phyloP scores from a whole-genome alignment of 768 basidiomycete species.

The Paxillus rubicundulus region DNA sequence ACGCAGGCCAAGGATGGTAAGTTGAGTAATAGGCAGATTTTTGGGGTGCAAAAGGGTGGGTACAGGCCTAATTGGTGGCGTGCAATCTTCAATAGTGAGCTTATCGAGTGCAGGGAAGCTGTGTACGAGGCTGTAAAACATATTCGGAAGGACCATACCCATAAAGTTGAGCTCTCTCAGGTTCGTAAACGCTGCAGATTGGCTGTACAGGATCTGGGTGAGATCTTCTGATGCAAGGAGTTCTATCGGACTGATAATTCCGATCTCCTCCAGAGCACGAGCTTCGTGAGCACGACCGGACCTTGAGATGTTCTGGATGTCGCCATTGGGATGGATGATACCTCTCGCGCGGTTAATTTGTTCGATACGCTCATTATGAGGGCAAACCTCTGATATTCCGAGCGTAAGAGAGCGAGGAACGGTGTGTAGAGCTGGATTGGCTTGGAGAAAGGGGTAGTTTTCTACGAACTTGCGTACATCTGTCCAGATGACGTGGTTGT shows the following conservation, averaged over 20 bases:
- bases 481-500: conserved; percentile 35
- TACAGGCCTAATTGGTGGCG: conserved; percentile 18
- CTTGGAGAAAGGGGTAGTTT: conserved; percentile 18
- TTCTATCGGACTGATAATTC: conserved; percentile 18
- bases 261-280: conserved; percentile 24
- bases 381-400: conserved; percentile 22
- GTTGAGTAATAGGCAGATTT: conserved; percentile 42
- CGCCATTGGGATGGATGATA: conserved; percentile 17
- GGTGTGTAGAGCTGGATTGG: conserved; percentile 5
- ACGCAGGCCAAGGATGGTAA: conserved; percentile 39
- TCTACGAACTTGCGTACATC: conserved; percentile 27
- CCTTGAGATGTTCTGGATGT: conserved; percentile 14
- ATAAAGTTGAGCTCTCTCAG: conserved; percentile 38
- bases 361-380: conserved; percentile 24
- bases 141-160: conserved; percentile 36
- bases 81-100: conserved; percentile 43
- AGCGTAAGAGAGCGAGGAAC: conserved; percentile 24
- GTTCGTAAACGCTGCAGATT: conserved; percentile 27
- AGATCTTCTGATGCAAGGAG: conserved; percentile 18
- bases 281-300: conserved; percentile 22
- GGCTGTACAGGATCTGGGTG: conserved; percentile 20
- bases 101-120: conserved; percentile 35
- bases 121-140: conserved; percentile 37
- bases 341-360: conserved; percentile 28
- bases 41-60: conserved; percentile 26